Percentiles rank a stretch among this genome's conserved stretches.
These are phyloP conservation scores for Staphylotrichum tortipilum DNA, from an alignment of 495 filamentous ascomycete genomes.

Conservation along the genomic window DNA sequence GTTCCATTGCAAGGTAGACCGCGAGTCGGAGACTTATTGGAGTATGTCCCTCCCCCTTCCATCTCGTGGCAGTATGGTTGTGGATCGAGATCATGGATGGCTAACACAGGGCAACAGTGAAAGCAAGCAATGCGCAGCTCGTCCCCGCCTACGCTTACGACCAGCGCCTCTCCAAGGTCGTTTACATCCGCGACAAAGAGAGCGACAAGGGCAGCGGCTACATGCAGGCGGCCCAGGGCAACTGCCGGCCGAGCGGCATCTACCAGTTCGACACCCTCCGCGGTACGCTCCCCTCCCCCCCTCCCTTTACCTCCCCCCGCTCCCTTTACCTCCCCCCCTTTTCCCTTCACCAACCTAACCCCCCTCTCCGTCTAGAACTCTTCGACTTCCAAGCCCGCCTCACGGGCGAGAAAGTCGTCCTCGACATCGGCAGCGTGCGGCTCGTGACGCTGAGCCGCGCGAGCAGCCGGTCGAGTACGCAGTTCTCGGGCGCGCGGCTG, in stretches of 20 bases:
- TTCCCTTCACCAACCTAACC: too few relatives aligned
- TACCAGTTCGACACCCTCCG: conserved; percentile 21
- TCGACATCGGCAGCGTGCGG: conserved; percentile 26
- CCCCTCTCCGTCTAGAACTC: too few relatives aligned
- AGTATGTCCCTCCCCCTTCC: conserved; percentile 13
- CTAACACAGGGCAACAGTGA: conserved; percentile 22
- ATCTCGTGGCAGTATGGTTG: not conserved
- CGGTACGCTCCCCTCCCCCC: too few relatives aligned
- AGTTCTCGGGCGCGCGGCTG: conserved; percentile 23
- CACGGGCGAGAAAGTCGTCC: conserved; percentile 25
- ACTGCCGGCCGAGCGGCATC: conserved; percentile 20
- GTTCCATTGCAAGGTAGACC: conserved; percentile 24
- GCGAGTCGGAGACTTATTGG: conserved; percentile 29
- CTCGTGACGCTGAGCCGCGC: conserved; percentile 18
- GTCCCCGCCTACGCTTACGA: conserved; percentile 31
- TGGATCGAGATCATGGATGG: too few relatives aligned
- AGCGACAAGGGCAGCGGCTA: conserved; percentile 17
- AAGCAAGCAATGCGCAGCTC: conserved; percentile 26
- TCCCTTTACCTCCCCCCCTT: not conserved
- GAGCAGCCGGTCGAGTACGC: conserved; percentile 15
- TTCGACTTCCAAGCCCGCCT: conserved; percentile 30
- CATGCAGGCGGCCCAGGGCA: conserved; percentile 9
- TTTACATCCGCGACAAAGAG: conserved; percentile 27
- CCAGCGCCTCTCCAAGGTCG: conserved; percentile 21
- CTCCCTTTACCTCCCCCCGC: not conserved